Base-by-base conservation (phyloP, 164 flowering plant species). In the Kalanchoe fedtschenkoi region DNA sequence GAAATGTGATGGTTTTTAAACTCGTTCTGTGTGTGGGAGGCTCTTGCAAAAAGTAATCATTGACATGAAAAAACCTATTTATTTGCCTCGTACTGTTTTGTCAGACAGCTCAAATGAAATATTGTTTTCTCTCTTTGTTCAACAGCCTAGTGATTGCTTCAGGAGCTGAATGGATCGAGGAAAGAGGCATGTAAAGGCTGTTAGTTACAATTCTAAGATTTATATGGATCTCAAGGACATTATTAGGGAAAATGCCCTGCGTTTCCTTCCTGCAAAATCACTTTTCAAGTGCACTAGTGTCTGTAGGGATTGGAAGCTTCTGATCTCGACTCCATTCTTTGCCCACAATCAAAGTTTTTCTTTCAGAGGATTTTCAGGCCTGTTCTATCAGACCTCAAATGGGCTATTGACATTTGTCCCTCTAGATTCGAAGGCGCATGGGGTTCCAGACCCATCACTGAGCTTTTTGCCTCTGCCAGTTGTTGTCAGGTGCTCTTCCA, bases 361-460 rank as follows among this genome's bases (percentile, higher is more conserved):
- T 9, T 76, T 51, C 58, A 68, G 35, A 5, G 38, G 60, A 22
- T 10, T 70, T 29, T 72, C 76, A 10, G 83, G 86, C 42, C 43
- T 79, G 55, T 77, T 82, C 67, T 58, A 6, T 47, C 79, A 77
- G 65, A 4, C 39, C 15, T 21, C 26, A 5, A 46, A 66, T 5
- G 58, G 37, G 0, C 47, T 55, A 24, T 72, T 76, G 37, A 60
- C 70, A 11, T 77, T 82, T 56, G 26, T 79, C 21, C 66, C 86
- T 32, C 65, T 72, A 38, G 80, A 79, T 34, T 66, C 58, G 16
- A 63, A 60, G 33, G 63, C 83, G 17, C 76, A 61, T 70, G 83
- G 86, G 24, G 70, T 82, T 26, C 83, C 83, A 24, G 86, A 79
- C 28, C 80, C 83, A 0, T 65, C 70, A 41, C 65, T 82, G 63